These are phyloP conservation scores for Exutisphaerella laricina DNA, from an alignment of 2,329 filamentous ascomycete species.

Conservation along the genomic window DNA sequence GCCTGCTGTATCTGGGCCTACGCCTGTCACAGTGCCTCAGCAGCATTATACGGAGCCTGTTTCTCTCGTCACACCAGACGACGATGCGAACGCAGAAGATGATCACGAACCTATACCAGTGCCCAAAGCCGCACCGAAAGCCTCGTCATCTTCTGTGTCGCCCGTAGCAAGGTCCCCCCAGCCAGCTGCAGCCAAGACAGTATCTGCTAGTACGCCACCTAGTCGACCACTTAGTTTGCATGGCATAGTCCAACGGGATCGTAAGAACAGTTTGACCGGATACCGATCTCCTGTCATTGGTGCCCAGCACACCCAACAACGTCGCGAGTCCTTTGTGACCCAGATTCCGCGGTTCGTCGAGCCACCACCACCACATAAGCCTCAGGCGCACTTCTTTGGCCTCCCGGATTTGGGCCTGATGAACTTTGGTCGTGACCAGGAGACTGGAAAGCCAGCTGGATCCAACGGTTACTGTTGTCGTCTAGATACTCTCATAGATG, in stretches of 20 bases:
- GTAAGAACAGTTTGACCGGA: slow-evolving; percentile 10
- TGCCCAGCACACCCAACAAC: slow-evolving; percentile 8
- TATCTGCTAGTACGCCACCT: slow-evolving; percentile 14
- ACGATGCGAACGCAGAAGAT: slow-evolving; percentile 14
- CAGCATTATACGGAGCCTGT: too few relatives aligned
- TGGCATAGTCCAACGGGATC: slow-evolving; percentile 9
- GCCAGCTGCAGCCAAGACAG: slow-evolving; percentile 12
- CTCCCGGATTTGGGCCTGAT: slow-evolving; percentile 29
- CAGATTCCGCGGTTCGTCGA: slow-evolving; percentile 24
- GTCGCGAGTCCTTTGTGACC: slow-evolving; percentile 22
- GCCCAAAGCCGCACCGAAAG: neutral
- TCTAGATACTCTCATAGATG: slow-evolving; percentile 63
- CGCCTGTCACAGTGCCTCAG: slow-evolving; percentile 11
- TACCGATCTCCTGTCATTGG: slow-evolving; percentile 6
- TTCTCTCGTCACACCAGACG: slow-evolving; percentile 17
- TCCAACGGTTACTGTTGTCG: slow-evolving; percentile 68
- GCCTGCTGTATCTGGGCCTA: neutral
- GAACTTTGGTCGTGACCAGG: slow-evolving; percentile 21
- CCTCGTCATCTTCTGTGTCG: slow-evolving; percentile 6
- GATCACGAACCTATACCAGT: slow-evolving; percentile 11
- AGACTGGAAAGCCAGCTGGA: slow-evolving; percentile 34
- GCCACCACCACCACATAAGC: slow-evolving; percentile 32
- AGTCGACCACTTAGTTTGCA: slow-evolving; percentile 15
- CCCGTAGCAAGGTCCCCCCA: slow-evolving; percentile 14
- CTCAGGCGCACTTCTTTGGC: slow-evolving; percentile 32